Evolutionary conservation across 208 protist species (phyloP), one percentile per base, ranked within the genome.

Genomic region (Crithidia brevicula): DNA sequence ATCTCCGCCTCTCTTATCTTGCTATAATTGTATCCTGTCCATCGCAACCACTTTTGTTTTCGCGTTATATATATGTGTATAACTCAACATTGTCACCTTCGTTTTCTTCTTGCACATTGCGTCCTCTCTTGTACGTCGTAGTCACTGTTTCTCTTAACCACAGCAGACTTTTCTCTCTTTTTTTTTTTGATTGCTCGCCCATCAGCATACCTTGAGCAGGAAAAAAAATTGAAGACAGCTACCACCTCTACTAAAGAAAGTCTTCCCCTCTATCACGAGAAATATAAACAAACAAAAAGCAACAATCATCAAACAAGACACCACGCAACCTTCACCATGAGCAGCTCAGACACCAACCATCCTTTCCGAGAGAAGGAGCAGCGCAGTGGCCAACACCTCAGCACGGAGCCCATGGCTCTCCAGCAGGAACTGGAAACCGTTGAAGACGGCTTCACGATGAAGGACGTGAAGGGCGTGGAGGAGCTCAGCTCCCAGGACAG

Each of bases 401-500:
- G 9, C 16, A 0, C 27, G 0, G 23, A 11, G 4, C 18, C 10
- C 30, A 11, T 9, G 0, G 34, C 67, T 13, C 28, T 60, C 1
- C n/a, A 27, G n/a, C 22, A 65, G 13, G 57, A 59, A 0, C 10
- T 58, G 18, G 28, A 52, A 3, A 13, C 18, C 36, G 30, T 45
- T 0, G 28, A n/a, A 10, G 56, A 60, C 16, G 58, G 25, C 1
- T n/a, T 33, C 28, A 5, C 46, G 1, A 13, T 25, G 49, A 60
- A 73, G 8, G 6, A 16, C 2, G 34, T 13, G 25, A 52, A 47
- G 22, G 28, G 33, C 0, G 15, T 66, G 28, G 36, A 53, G 38
- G 67, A 66, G 7, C 25, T 51, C 8, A 43, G 33, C 38, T 66
- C 67, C 1, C 5, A 33, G 18, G 67, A 73, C 3, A 7, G 4